These are phyloP conservation scores for Fomitopsis serialis DNA, from an alignment of 768 basidiomycete species.

Conservation along the genomic window DNA sequence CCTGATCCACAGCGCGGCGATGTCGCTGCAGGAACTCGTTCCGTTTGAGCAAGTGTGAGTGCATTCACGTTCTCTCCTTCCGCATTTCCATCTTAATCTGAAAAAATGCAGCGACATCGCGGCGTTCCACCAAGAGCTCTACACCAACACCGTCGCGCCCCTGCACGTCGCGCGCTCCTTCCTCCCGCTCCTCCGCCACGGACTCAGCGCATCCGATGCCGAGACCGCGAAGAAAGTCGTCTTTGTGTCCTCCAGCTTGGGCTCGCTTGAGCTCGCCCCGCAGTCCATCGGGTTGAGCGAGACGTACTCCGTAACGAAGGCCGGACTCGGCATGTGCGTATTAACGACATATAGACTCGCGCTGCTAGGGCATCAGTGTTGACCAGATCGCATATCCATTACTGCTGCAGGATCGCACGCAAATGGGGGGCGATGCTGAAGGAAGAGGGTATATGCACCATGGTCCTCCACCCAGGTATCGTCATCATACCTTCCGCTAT, in stretches of 20 bases:
- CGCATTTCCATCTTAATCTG: background rate
- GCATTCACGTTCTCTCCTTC: background rate
- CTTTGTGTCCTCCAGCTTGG: conserved; percentile 7
- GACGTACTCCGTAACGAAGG: conserved; percentile 10
- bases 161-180: conserved; percentile 3
- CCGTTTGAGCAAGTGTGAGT: background rate
- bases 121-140: background rate
- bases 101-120: background rate
- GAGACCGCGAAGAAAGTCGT: conserved; percentile 6
- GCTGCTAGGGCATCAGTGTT: too few relatives aligned
- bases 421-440: background rate
- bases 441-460: background rate
- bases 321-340: conserved; percentile 12
- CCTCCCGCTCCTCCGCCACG: conserved; percentile 4
- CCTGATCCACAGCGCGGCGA: background rate
- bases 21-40: background rate
- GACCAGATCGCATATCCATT: background rate
- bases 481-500: too few relatives aligned
- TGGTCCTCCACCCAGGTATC: conserved; percentile 2
- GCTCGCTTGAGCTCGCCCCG: background rate
- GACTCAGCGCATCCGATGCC: too few relatives aligned
- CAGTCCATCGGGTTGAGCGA: background rate
- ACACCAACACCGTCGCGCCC: conserved; percentile 5
- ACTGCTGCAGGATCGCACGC: background rate
- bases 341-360: too few relatives aligned